These are phyloP conservation scores for Condylostoma magnum DNA, from an alignment of 169 alveolate genomes.

Conservation along the genomic window DNA sequence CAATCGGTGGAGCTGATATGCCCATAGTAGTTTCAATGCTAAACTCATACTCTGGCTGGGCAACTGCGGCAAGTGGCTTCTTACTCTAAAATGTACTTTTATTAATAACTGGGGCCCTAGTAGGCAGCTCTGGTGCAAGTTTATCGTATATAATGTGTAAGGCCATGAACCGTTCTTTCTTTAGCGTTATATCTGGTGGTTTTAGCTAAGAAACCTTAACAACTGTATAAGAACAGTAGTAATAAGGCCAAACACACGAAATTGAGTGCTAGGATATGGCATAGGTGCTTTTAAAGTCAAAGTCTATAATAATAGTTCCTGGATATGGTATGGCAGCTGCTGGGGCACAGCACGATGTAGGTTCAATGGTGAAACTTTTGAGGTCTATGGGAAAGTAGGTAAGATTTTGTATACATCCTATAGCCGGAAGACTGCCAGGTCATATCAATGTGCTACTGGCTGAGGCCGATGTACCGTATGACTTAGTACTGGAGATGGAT, in stretches of 20 bases:
- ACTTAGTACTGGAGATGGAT: constrained; percentile 92
- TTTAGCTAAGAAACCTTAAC: constrained; percentile 52
- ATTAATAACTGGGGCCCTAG: constrained; percentile 73
- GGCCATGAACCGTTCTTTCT: constrained; percentile 73
- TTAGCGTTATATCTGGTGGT: constrained; percentile 79
- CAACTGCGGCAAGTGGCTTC: constrained; percentile 79
- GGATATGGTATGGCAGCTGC: constrained; percentile 94
- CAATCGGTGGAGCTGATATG: constrained; percentile 85
- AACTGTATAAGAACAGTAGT: constrained; percentile 15
- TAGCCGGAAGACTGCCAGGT: constrained; percentile 98
- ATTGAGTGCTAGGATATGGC: constrained; percentile 74
- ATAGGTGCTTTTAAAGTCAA: constrained; percentile 75
- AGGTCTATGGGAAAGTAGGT: constrained; percentile 79
- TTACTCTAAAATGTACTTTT: constrained; percentile 68
- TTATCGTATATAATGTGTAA: constrained; percentile 70
- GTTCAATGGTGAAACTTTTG: constrained; percentile 68
- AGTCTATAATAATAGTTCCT: constrained; percentile 88
- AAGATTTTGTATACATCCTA: constrained; percentile 95
- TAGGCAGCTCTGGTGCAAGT: constrained; percentile 75
- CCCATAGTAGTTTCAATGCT: constrained; percentile 85
- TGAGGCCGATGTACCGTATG: constrained; percentile 94
- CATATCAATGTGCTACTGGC: constrained; percentile 95
- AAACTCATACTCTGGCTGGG: constrained; percentile 88
- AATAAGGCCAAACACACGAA: constrained; percentile 32
- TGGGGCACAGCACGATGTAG: constrained; percentile 80